Evolutionary conservation across 768 basidiomycete species (phyloP), one percentile per base, ranked within the genome.

Genomic region (Hygrophorus pudorinus): DNA sequence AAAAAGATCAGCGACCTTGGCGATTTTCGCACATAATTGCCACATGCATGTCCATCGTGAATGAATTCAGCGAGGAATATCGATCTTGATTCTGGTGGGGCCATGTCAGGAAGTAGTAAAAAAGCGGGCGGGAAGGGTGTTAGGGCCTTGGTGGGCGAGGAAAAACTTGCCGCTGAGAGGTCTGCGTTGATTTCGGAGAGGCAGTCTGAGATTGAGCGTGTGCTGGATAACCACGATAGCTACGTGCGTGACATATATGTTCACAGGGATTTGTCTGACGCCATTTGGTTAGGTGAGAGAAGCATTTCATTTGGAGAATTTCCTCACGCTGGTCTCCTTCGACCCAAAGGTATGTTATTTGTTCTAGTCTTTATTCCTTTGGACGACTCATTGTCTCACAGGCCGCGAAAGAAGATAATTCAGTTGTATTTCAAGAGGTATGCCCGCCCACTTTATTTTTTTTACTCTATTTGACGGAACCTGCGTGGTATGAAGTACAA

Each of bases 221-320:
- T 86, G 20, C 56, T 77, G 46, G 75, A 81, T 45, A 68, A 56
- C 50, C 88, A 90, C 63, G 88, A 91, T 58, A 70, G 73, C 53
- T 59, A 85, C 63, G 88, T 89, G 58, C 54, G 86, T 73, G 42
- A 31, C 42, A 45, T 33, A 35, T 43, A 37, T 42, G 35, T 35
- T 42, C 28, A 44, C 16, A 13, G 41, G 10, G 3, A 28, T 9
- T 8, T 30, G 8, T 11, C 38, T 33, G 16, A 28, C 7, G 11
- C 30, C 28, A 11, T 33, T 38, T 46, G 47, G 40, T 18, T 48
- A 90, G 83, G 71, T 94, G 38, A 77, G 92, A 48, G 89, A 97
- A 61, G 69, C 77, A 47, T 97, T 93, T 61, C 92, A 97, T 56
- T 71, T 94, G 62, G 83, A 92, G 51, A 70, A 81, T 46, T 93